Evolutionary conservation across 495 filamentous ascomycete genomes (phyloP).

Genomic region (Aspergillus steynii): DNA sequence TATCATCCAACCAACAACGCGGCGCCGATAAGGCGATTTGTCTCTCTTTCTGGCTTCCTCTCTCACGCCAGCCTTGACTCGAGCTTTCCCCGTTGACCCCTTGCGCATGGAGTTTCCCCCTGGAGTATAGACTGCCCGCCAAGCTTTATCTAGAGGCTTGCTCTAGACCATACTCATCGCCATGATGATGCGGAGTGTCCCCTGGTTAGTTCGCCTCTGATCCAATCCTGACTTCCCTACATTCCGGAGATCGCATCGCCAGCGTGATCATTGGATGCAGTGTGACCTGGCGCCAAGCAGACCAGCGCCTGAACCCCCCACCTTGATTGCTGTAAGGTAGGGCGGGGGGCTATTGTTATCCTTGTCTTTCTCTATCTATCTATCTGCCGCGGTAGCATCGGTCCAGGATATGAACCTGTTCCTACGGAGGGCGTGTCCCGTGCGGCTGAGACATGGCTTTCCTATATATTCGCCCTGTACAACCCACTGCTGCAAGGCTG

Average conservation of each 20-base stretch:
- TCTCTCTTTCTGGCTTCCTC: conserved; percentile 1
- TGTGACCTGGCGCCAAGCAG: conserved; percentile 17
- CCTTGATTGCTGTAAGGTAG: not conserved
- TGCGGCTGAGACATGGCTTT: not conserved
- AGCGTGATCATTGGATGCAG: conserved; percentile 2
- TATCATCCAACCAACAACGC: conserved; percentile 6
- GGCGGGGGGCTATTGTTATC: not conserved
- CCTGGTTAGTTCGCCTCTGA: not conserved
- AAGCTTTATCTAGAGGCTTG: conserved; percentile 18
- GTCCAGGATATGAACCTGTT: not conserved
- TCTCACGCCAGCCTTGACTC: not conserved
- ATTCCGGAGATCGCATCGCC: conserved; percentile 5
- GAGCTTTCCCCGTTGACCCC: not conserved
- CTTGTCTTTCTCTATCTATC: not conserved
- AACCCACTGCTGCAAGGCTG: not conserved
- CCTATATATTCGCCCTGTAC: not conserved
- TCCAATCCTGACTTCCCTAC: not conserved
- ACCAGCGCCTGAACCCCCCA: conserved; percentile 15
- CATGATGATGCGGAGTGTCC: not conserved
- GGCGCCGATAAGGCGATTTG: not conserved
- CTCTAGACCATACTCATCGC: conserved; percentile 8
- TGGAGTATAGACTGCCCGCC: conserved; percentile 27
- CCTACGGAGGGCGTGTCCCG: not conserved
- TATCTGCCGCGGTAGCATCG: not conserved
- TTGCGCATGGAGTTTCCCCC: conserved; percentile 34